Percentiles rank a stretch among this genome's conserved stretches.
Evolutionary conservation across 2,329 filamentous ascomycete species (phyloP).

Genomic region (Fusarium sp.): DNA sequence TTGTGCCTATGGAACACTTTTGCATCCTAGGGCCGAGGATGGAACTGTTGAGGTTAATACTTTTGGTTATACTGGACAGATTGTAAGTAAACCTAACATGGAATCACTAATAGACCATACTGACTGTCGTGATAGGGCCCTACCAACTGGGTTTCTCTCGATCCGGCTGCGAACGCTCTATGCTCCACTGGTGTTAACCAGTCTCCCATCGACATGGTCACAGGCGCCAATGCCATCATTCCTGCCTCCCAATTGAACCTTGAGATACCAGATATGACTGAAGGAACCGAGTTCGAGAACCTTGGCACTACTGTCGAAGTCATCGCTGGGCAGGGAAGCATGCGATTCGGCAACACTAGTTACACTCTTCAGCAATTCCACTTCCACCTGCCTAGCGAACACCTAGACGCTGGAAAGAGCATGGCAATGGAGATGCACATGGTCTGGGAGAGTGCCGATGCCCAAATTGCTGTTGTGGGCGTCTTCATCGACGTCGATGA

Average conservation of each 20-base stretch:
- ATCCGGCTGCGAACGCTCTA: conserved; percentile 54
- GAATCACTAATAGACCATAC: background rate
- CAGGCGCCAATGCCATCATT: conserved; percentile 44
- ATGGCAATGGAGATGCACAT: conserved; percentile 51
- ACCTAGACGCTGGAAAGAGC: conserved; percentile 59
- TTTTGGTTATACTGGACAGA: conserved; percentile 50
- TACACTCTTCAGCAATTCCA: conserved; percentile 68
- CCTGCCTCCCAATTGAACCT: conserved; percentile 51
- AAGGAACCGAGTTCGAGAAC: conserved; percentile 61
- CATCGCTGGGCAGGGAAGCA: conserved; percentile 54
- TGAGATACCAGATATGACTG: conserved; percentile 53
- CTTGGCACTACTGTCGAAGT: conserved; percentile 65
- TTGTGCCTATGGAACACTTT: conserved; percentile 56
- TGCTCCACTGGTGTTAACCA: conserved; percentile 64
- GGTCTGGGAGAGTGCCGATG: conserved; percentile 46
- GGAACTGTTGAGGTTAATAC: conserved; percentile 50
- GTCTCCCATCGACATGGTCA: conserved; percentile 67
- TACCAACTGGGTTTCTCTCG: conserved; percentile 64
- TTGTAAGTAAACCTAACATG: background rate
- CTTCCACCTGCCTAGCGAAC: conserved; percentile 71
- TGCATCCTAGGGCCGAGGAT: conserved; percentile 51
- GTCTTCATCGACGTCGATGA: conserved; percentile 46
- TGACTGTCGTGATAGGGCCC: conserved; percentile 54
- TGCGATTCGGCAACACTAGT: conserved; percentile 55
- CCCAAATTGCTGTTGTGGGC: conserved; percentile 49